These are phyloP conservation scores for Protomyces inundatus DNA, from an alignment of 1,139 yeast genomes.

Conservation along the genomic window DNA sequence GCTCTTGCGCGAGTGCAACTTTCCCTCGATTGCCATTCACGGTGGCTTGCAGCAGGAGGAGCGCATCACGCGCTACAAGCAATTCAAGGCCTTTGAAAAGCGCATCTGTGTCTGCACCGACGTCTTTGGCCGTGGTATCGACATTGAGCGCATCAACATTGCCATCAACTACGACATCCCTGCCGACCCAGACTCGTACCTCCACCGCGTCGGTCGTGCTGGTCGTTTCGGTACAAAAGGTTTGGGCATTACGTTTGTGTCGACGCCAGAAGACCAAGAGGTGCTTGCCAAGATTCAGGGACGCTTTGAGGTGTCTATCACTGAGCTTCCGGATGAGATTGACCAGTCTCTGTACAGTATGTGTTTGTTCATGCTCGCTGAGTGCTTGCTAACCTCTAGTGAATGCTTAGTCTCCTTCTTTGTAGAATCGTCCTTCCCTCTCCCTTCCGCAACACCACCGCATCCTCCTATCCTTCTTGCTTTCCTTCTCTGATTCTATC, in stretches of 20 bases:
- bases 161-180: slow-evolving; percentile 89
- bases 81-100: slow-evolving; percentile 95
- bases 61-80: slow-evolving; percentile 91
- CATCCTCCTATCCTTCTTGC: neutral
- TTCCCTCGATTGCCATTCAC: slow-evolving; percentile 97
- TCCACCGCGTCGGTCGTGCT: slow-evolving; percentile 99
- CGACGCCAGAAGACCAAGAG: slow-evolving; percentile 81
- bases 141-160: slow-evolving; percentile 95
- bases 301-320: slow-evolving; percentile 91
- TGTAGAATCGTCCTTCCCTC: neutral
- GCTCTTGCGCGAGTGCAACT: slow-evolving; percentile 83
- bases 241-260: slow-evolving; percentile 85
- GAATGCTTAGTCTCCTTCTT: neutral
- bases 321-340: slow-evolving; percentile 94
- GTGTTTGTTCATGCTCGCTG: slow-evolving; percentile 46
- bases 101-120: slow-evolving; percentile 98
- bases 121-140: slow-evolving; percentile 99
- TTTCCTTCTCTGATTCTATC: neutral
- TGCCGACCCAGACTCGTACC: slow-evolving; percentile 77
- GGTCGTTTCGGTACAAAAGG: slow-evolving; percentile 99
- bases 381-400: neutral
- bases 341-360: slow-evolving; percentile 98
- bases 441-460: neutral
- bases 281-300: slow-evolving; percentile 90
- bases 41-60: slow-evolving; percentile 96